phyloP scores from a whole-genome alignment of 1,284 basidiomycete genomes.

The Trichosporon ovoides region DNA sequence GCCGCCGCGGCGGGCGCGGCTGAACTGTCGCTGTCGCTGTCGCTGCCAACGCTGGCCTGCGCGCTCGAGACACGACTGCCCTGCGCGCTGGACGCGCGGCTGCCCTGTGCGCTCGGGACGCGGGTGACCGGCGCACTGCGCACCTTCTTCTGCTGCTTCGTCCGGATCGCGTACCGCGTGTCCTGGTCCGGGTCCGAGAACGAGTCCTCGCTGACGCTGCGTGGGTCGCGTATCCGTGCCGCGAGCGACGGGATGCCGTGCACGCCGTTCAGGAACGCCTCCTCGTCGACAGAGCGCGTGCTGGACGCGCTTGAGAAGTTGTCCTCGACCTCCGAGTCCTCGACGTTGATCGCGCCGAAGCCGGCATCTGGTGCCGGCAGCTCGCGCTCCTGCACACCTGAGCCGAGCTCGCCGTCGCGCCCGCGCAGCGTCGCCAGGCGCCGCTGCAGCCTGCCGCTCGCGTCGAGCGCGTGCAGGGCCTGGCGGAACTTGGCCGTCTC shows the following conservation, averaged over 20 bases:
- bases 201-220: conserved; percentile 8
- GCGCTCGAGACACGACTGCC: neutral
- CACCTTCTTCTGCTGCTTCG: conserved; percentile 1
- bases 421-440: neutral
- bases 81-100: neutral
- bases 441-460: neutral
- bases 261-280: neutral
- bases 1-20: neutral
- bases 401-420: neutral
- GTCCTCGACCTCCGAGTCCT: conserved; percentile 6
- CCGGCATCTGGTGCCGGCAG: neutral
- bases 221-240: neutral
- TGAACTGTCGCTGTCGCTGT: neutral
- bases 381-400: neutral
- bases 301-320: neutral
- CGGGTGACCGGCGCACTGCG: neutral
- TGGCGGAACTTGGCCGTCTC: conserved; percentile 56
- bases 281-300: neutral
- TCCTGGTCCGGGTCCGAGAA: neutral
- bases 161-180: conserved; percentile 4
- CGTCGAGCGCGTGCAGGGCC: conserved; percentile 6
- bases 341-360: conserved; percentile 12
- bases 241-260: neutral
- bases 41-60: conserved; percentile 1
- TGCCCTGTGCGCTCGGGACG: neutral